Conservation (phyloP, 306 rosid species). For the Trichosanthes truncata region DNA sequence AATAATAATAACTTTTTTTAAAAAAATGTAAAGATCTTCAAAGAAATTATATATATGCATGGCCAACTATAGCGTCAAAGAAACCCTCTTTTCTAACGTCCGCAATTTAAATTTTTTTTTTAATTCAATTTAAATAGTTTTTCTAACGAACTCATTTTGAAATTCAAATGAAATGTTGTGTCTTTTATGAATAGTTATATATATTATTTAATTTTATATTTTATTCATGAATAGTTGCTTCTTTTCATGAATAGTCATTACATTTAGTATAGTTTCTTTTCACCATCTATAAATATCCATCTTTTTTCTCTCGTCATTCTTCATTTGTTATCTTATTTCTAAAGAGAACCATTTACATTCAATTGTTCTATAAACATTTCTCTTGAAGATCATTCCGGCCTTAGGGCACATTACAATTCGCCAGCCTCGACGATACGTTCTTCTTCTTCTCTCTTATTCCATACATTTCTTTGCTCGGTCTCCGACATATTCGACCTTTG, state of each 20-base stretch:
- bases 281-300: not conserved
- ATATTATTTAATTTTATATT: no score
- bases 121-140: no score
- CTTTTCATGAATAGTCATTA: not conserved
- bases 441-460: not conserved
- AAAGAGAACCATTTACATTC: no score
- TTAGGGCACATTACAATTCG: not conserved
- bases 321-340: no score
- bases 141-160: no score
- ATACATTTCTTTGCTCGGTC: not conserved
- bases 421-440: not conserved
- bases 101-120: no score
- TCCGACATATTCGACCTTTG: not conserved
- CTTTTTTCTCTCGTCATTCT: not conserved
- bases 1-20: no score
- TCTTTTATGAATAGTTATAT: no score
- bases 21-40: no score
- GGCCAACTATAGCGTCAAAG: not conserved
- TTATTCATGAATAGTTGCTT: not conserved
- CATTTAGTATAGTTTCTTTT: not conserved
- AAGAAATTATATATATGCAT: not conserved
- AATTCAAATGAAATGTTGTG: no score
- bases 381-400: no score
- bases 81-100: not conserved
- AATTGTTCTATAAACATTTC: no score